Evolutionary conservation across 768 basidiomycete species (phyloP).

Genomic region (Naganishia vaughanmartiniae): DNA sequence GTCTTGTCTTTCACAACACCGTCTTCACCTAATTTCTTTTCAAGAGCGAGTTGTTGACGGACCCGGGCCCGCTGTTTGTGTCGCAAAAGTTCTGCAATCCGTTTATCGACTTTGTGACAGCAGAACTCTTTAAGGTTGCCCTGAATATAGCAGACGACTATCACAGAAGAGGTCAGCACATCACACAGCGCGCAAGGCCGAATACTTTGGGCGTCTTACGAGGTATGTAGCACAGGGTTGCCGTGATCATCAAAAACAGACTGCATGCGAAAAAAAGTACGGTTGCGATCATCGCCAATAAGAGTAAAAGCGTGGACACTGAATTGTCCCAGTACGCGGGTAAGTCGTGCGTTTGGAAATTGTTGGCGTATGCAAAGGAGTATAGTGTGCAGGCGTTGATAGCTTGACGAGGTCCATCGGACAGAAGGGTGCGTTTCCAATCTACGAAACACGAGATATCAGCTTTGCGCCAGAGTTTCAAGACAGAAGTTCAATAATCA

Average conservation of each 20-base stretch:
- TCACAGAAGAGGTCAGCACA: background rate
- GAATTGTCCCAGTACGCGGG: slow-evolving; percentile 57
- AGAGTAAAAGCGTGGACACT: slow-evolving; percentile 74
- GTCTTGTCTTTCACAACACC: slow-evolving; percentile 91
- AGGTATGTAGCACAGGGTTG: slow-evolving; percentile 87
- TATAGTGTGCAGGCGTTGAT: slow-evolving; percentile 98
- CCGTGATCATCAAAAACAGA: slow-evolving; percentile 72
- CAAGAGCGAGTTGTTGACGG: slow-evolving; percentile 72
- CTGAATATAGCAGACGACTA: slow-evolving; percentile 81
- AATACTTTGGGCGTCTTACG: slow-evolving; percentile 31
- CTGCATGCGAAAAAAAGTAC: slow-evolving; percentile 82
- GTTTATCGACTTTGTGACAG: slow-evolving; percentile 99
- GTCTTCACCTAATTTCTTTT: slow-evolving; percentile 85
- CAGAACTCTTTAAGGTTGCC: slow-evolving; percentile 99
- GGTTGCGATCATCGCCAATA: slow-evolving; percentile 86
- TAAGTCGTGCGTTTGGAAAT: slow-evolving; percentile 68
- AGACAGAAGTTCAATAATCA: slow-evolving; percentile 52
- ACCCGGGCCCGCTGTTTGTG: slow-evolving; percentile 82
- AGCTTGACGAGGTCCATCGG: slow-evolving; percentile 93
- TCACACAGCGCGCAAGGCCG: background rate
- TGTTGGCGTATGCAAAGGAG: slow-evolving; percentile 72
- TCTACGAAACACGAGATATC: slow-evolving; percentile 53
- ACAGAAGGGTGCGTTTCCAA: slow-evolving; percentile 83
- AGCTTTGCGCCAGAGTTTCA: background rate
- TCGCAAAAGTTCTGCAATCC: slow-evolving; percentile 89